Evolutionary conservation across 2,329 filamentous ascomycete genomes (phyloP).

Genomic region (Coniella vitis): DNA sequence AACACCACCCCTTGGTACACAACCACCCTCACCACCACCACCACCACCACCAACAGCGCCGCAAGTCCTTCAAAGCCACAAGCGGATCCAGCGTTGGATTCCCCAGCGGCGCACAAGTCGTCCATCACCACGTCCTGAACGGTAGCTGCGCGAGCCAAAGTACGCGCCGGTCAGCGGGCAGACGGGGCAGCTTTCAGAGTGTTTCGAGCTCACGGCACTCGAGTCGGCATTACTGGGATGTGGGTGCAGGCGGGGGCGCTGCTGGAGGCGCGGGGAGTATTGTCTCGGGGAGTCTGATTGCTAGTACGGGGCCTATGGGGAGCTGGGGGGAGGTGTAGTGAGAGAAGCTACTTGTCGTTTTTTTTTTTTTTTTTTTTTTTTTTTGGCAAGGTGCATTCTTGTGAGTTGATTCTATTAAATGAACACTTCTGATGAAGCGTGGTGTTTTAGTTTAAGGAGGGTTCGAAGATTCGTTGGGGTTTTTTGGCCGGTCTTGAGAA

Average conservation of each 20-base stretch:
- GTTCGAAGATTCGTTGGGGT: too few relatives aligned
- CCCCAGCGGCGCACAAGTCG: neutral
- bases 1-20: constrained; percentile 81
- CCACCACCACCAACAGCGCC: constrained; percentile 49
- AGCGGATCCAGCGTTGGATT: constrained; percentile 41
- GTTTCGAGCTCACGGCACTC: constrained; percentile 67
- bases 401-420: too few relatives aligned
- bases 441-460: too few relatives aligned
- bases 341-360: too few relatives aligned
- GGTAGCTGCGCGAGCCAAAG: constrained; percentile 84
- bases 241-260: constrained; percentile 47
- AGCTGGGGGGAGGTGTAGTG: constrained; percentile 69
- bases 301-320: constrained; percentile 60
- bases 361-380: neutral
- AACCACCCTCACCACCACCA: too few relatives aligned
- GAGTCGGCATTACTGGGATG: constrained; percentile 86
- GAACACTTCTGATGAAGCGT: neutral
- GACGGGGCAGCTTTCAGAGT: constrained; percentile 61
- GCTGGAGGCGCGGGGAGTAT: constrained; percentile 48
- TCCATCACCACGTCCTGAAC: constrained; percentile 25
- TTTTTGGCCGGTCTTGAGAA: too few relatives aligned
- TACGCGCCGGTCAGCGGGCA: constrained; percentile 60
- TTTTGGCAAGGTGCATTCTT: too few relatives aligned
- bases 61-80: constrained; percentile 47
- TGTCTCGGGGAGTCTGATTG: constrained; percentile 67